Base-by-base conservation (phyloP, 1,139 yeast species). In the Protomyces lactucae-debilis region DNA sequence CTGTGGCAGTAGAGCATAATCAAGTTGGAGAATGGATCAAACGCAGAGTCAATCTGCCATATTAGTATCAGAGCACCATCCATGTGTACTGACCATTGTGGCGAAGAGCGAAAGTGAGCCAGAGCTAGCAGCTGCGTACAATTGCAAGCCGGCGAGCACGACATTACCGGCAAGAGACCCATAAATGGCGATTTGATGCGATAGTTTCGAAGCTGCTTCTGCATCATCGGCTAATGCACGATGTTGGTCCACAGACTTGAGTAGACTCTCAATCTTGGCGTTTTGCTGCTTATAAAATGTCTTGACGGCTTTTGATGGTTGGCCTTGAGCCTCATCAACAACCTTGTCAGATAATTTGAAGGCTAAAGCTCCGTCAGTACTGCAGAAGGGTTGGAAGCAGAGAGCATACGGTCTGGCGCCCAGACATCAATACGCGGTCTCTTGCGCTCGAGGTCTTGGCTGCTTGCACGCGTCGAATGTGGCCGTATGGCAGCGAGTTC, bases 51-150 rank as follows among this genome's bases (percentile, higher is more conserved):
- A 8, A 69, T 43, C 48, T 43, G 48, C 9, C 48, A 37, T 12
- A 6, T 37, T 37, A 12, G 43, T 37, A 4, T 6, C 1, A 37
- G 16, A 28, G 32, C 32, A 28, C 8, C 8, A 28, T 4, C 5
- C 8, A 4, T 3, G 32, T 28, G 32, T 8, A 18, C 48, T 2
- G 6, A 43, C 68, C 68, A 65, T 66, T 6, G 69, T 68, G 16
- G 69, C 68, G 56, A 68, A 60, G 9, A 68, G 66, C 25, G 69
- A 68, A 43, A 68, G 66, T 3, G 69, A 68, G n/a, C 69, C 69
- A 4, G 69, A 67, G 3, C 67, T 45, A 4, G 64, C 60, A 23
- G 69, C 69, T 8, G 66, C 69, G 53, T 67, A 68, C n/a, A 68
- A 18, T 53, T 68, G 69, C 16, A 68, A 60, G 9, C 53, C 68